phyloP scores from a whole-genome alignment of 2,329 filamentous ascomycete species.

The Stromatinia cepivora region DNA sequence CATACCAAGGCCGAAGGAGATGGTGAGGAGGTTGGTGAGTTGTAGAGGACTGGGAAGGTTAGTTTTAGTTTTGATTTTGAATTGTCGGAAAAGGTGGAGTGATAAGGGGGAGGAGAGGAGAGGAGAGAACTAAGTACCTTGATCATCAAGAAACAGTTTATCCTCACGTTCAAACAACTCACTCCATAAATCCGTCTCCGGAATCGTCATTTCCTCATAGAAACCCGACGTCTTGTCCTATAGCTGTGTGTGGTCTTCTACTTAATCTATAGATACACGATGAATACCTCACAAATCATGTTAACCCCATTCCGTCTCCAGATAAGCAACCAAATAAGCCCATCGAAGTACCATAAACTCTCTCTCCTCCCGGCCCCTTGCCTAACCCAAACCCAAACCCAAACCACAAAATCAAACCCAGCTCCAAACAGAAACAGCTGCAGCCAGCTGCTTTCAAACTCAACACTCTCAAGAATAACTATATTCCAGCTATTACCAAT shows the following conservation, averaged over 20 bases:
- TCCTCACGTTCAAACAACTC: neutral
- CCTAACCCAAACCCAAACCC: too few relatives aligned
- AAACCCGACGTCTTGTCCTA: neutral
- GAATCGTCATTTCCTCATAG: neutral
- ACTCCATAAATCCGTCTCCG: neutral
- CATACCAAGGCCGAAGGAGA: conserved; percentile 30
- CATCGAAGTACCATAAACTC: too few relatives aligned
- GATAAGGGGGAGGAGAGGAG: neutral
- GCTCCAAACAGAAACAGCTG: too few relatives aligned
- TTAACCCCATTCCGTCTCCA: too few relatives aligned
- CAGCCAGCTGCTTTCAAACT: too few relatives aligned
- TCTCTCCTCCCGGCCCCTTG: too few relatives aligned
- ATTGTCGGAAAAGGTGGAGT: neutral
- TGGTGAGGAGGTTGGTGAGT: neutral
- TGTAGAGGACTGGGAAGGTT: neutral
- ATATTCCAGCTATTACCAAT: too few relatives aligned
- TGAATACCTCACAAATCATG: too few relatives aligned
- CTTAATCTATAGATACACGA: too few relatives aligned
- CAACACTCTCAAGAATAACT: too few relatives aligned
- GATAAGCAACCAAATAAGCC: too few relatives aligned
- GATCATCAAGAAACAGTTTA: neutral
- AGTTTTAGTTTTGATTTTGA: neutral
- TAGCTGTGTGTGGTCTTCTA: neutral
- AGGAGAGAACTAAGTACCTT: neutral
- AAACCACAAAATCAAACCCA: too few relatives aligned